phyloP scores from a whole-genome alignment of 2,329 filamentous ascomycete species.

The Aspergillus pseudotamarii region DNA sequence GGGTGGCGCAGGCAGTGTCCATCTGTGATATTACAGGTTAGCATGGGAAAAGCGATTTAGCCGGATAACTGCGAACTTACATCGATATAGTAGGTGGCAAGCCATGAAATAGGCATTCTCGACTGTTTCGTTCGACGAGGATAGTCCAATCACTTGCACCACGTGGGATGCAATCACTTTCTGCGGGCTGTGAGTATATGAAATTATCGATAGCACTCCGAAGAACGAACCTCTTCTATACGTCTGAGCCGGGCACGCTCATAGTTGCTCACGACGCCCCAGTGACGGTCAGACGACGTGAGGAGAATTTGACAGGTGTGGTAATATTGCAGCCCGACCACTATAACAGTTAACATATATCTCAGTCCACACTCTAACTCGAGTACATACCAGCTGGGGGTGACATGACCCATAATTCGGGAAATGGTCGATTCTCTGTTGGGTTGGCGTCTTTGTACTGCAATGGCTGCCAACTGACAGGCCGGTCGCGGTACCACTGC shows the following conservation, averaged over 20 bases:
- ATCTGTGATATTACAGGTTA: constrained; percentile 21
- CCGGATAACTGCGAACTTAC: constrained; percentile 22
- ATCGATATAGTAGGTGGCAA: constrained; percentile 36
- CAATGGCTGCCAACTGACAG: constrained; percentile 37
- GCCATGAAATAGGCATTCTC: constrained; percentile 39
- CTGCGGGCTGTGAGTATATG: constrained; percentile 13
- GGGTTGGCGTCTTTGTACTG: constrained; percentile 32
- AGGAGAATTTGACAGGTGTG: constrained; percentile 37
- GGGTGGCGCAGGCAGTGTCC: constrained; percentile 35
- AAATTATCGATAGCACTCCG: not conserved
- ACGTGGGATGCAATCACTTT: constrained; percentile 34
- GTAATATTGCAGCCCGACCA: constrained; percentile 44
- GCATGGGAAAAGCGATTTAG: constrained; percentile 7
- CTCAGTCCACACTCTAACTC: not conserved
- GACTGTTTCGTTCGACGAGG: constrained; percentile 37
- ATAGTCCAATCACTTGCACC: constrained; percentile 33
- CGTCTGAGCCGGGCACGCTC: constrained; percentile 30
- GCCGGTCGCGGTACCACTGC: constrained; percentile 33
- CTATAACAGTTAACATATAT: constrained; percentile 18
- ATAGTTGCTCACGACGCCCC: constrained; percentile 27
- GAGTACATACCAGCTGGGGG: constrained; percentile 33
- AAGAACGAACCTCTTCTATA: constrained; percentile 29
- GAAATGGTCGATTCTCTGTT: constrained; percentile 31
- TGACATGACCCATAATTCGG: constrained; percentile 41
- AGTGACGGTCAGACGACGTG: constrained; percentile 29